Percentiles rank a stretch among this genome's conserved stretches.
phyloP scores from a whole-genome alignment of 805 yeast species.

The Kregervanrija pseudodelftensis region DNA sequence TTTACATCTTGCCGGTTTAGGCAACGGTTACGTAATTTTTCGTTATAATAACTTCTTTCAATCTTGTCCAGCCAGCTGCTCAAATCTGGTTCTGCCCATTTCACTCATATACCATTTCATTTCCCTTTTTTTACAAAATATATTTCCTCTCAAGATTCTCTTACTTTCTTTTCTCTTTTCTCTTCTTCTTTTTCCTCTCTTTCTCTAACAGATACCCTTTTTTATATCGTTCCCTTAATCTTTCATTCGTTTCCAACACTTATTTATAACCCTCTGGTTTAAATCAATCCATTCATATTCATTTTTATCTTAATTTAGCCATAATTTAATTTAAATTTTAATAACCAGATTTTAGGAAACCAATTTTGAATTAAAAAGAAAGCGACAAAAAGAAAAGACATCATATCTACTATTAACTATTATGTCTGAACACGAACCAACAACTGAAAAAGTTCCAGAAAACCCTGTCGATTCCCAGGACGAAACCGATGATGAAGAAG shows the following conservation, averaged over 20 bases:
- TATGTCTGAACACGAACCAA: constrained; percentile 8
- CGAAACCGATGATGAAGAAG: constrained; percentile 46
- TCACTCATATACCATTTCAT: too few species aligned
- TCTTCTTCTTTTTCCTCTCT: background rate
- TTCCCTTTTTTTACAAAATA: background rate
- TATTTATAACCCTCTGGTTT: background rate
- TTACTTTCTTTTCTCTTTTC: background rate
- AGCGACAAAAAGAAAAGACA: background rate
- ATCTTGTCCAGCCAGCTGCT: too few species aligned
- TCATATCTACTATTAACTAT: background rate
- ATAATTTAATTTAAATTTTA: background rate
- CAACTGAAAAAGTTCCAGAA: constrained; percentile 8
- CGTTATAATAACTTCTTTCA: too few species aligned
- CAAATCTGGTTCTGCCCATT: background rate
- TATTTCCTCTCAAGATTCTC: background rate
- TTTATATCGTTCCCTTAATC: background rate
- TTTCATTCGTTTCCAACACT: constrained; percentile 2
- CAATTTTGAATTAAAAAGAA: background rate
- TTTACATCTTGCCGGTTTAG: too few species aligned
- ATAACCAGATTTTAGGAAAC: background rate
- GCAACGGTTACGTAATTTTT: too few species aligned
- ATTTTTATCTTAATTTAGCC: background rate
- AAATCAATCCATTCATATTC: background rate
- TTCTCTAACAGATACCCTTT: constrained; percentile 1
- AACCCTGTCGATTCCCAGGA: constrained; percentile 17